Evolutionary conservation across 176 grass and related monocot genomes (phyloP).

Genomic region (Hordeum marinum): DNA sequence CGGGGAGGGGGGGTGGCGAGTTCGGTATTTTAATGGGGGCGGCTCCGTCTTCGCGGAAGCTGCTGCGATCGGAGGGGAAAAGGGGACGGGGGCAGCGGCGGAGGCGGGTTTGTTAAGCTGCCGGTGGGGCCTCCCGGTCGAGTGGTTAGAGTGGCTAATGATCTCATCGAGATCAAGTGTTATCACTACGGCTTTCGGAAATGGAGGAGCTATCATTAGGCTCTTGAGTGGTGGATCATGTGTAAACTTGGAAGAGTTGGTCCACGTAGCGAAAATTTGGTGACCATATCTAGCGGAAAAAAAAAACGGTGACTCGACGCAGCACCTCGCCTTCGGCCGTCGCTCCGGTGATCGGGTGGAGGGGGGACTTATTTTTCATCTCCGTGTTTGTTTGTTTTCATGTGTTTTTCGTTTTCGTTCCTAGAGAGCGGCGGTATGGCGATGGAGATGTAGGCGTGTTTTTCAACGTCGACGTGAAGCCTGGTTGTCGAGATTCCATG

Average conservation of each 20-base stretch:
- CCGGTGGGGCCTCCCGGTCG: not conserved
- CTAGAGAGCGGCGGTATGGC: not conserved
- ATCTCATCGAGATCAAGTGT: not conserved
- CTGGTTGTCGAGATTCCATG: not conserved
- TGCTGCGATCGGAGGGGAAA: constrained; percentile 35
- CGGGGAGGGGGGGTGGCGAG: not conserved
- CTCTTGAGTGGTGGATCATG: not conserved
- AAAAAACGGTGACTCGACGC: not conserved
- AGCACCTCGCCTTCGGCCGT: too few relatives aligned
- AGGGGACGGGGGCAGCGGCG: not conserved
- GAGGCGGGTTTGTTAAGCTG: constrained; percentile 5
- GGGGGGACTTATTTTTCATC: not conserved
- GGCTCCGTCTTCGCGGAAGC: constrained; percentile 31
- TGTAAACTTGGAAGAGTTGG: not conserved
- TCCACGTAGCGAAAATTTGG: not conserved
- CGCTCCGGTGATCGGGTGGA: too few relatives aligned
- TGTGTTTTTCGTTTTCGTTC: not conserved
- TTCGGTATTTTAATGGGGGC: constrained; percentile 33
- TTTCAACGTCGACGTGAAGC: not conserved
- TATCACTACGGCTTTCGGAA: too few relatives aligned
- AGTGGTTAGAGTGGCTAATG: not conserved
- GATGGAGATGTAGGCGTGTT: too few relatives aligned
- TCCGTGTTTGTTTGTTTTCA: not conserved
- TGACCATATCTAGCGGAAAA: not conserved
- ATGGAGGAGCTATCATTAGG: not conserved